Conservation (phyloP, 73 alveolate species). For the Tetrahymena thermophila region DNA sequence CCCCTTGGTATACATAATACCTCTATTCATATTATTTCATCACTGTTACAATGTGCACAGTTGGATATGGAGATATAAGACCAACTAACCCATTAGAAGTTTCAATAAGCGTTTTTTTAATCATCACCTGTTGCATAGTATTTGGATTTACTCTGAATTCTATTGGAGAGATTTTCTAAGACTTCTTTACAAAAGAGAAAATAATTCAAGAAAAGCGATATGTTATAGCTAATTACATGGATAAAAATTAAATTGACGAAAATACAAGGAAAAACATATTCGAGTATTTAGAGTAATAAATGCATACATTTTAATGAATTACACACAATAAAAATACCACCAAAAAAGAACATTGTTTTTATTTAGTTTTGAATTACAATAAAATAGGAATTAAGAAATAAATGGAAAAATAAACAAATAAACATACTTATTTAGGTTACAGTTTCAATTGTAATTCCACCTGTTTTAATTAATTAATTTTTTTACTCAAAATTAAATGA, state of each 20-base stretch:
- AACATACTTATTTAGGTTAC: not conserved
- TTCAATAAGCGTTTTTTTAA: not conserved
- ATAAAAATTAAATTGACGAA: not conserved
- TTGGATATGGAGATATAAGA: conserved; percentile 36
- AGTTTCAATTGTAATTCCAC: not conserved
- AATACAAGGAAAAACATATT: not conserved
- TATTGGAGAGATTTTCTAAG: not conserved
- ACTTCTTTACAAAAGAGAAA: not conserved
- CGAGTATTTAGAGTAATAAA: not conserved
- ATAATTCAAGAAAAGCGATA: not conserved
- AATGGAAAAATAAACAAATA: too few relatives aligned
- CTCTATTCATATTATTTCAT: conserved; percentile 26
- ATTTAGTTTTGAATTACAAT: too few relatives aligned
- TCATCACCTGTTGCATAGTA: not conserved
- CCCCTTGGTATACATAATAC: not conserved
- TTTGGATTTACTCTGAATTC: not conserved
- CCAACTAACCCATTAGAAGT: not conserved
- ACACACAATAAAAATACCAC: not conserved
- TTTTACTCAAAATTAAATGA: too few relatives aligned
- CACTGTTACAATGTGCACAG: conserved; percentile 25
- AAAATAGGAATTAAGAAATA: too few relatives aligned
- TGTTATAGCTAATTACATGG: not conserved
- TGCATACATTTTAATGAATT: not conserved
- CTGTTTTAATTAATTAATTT: too few relatives aligned
- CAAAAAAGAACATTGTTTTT: too few relatives aligned